Percentiles rank a stretch among this genome's conserved stretches.
These are phyloP conservation scores for Castanea sativa DNA, from an alignment of 306 rosid species.

Conservation along the genomic window DNA sequence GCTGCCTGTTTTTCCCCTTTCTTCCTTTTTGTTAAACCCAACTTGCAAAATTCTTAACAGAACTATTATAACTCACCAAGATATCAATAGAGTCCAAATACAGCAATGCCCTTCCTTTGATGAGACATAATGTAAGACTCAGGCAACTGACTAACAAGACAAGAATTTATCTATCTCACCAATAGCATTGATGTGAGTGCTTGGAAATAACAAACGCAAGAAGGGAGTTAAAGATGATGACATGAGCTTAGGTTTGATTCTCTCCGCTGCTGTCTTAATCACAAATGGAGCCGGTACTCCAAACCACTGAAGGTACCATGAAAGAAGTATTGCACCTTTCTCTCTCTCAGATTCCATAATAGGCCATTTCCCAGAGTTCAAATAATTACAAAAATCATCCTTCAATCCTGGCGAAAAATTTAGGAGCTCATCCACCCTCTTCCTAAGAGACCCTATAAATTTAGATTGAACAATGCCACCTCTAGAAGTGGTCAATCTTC, in stretches of 20 bases:
- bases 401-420: conserved; percentile 55
- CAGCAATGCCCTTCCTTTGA: not conserved
- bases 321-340: conserved; percentile 59
- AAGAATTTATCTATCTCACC: conserved; percentile 59
- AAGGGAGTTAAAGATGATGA: conserved; percentile 65
- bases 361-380: conserved; percentile 81
- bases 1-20: not conserved
- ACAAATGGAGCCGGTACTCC: conserved; percentile 66
- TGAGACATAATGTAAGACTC: not conserved
- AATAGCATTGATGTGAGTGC: conserved; percentile 55
- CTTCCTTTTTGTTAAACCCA: not conserved
- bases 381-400: conserved; percentile 59
- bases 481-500: conserved; percentile 56
- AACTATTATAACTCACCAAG: not conserved
- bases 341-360: conserved; percentile 44
- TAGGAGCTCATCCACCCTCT: conserved; percentile 73
- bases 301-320: conserved; percentile 93
- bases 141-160: conserved; percentile 1
- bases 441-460: conserved; percentile 70
- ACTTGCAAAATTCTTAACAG: not conserved
- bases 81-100: no score
- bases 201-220: conserved; percentile 69
- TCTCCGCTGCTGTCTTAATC: conserved; percentile 44
- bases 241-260: conserved; percentile 55
- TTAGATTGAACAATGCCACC: conserved; percentile 77